These are phyloP conservation scores for Magnusiomyces sp. DNA, from an alignment of 1,139 yeast species.

Conservation along the genomic window DNA sequence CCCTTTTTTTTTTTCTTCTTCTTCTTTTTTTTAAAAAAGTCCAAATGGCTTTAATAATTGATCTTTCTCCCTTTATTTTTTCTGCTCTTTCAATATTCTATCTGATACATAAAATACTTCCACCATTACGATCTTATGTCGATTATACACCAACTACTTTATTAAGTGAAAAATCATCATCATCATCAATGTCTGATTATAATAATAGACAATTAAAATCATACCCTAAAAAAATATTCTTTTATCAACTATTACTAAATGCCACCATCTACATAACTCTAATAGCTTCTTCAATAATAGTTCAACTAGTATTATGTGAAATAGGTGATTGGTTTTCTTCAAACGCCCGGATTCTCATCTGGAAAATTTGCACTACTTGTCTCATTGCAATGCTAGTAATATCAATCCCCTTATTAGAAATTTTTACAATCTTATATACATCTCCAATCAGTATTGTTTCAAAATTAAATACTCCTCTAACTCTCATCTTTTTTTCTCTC, in stretches of 20 bases:
- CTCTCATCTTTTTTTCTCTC: slow-evolving; percentile 18
- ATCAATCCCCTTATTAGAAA: slow-evolving; percentile 31
- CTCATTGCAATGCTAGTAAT: slow-evolving; percentile 29
- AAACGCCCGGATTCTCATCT: slow-evolving; percentile 25
- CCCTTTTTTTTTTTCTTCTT: no score
- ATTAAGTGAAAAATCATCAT: no score
- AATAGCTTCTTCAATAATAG: slow-evolving; percentile 21
- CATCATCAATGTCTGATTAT: no score
- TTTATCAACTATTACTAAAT: slow-evolving; percentile 10
- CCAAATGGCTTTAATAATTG: no score
- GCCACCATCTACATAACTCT: slow-evolving; percentile 11
- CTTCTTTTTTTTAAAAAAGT: no score
- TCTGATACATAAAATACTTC: no score
- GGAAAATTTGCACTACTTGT: slow-evolving; percentile 29
- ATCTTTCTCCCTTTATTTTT: no score
- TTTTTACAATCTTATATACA: slow-evolving; percentile 16
- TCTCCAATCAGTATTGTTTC: slow-evolving; percentile 7
- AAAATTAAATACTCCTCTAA: slow-evolving; percentile 14
- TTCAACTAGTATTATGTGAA: slow-evolving; percentile 35
- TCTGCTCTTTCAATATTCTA: no score
- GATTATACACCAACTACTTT: background rate
- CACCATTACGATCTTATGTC: background rate
- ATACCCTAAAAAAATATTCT: background rate
- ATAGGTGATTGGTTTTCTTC: slow-evolving; percentile 30
- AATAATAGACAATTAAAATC: no score